Conservation (phyloP, 768 basidiomycete species). For the Boletus subcaerulescens region DNA sequence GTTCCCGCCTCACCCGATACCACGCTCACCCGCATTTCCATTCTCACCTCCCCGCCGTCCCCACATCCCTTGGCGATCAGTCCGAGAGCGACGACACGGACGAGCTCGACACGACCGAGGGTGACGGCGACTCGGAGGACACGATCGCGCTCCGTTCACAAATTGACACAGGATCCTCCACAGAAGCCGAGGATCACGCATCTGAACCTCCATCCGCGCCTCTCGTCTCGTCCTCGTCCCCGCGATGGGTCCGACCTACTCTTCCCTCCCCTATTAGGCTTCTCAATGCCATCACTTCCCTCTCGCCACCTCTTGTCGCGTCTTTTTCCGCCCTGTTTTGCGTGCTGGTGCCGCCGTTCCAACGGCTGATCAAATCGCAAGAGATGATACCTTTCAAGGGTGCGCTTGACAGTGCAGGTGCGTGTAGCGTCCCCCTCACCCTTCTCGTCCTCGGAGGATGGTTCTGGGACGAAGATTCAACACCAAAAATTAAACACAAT, state of each 20-base stretch:
- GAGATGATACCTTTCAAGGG: conserved; percentile 66
- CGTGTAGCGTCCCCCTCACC: conserved; percentile 84
- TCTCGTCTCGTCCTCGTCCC: not conserved
- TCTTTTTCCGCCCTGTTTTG: conserved; percentile 72
- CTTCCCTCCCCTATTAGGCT: not conserved
- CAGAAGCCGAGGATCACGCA: conserved; percentile 10
- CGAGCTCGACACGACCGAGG: conserved; percentile 14
- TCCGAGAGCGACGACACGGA: conserved; percentile 23
- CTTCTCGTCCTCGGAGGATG: conserved; percentile 91
- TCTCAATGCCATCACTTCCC: conserved; percentile 44
- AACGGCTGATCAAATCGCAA: conserved; percentile 58
- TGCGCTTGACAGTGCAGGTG: conserved; percentile 64
- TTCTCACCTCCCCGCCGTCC: conserved; percentile 22
- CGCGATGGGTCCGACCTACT: conserved; percentile 3
- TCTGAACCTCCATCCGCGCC: not conserved
- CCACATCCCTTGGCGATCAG: conserved; percentile 22
- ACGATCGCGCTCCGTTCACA: conserved; percentile 11
- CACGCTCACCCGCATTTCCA: not conserved
- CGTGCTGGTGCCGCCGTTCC: conserved; percentile 72
- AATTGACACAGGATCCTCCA: conserved; percentile 10
- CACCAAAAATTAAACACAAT: not conserved
- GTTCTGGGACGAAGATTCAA: conserved; percentile 53
- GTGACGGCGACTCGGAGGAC: conserved; percentile 19
- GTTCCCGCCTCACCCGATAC: not conserved
- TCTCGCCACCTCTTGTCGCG: conserved; percentile 88